Evolutionary conservation across 2,329 filamentous ascomycete species (phyloP).

Genomic region (Epichloe scottii): DNA sequence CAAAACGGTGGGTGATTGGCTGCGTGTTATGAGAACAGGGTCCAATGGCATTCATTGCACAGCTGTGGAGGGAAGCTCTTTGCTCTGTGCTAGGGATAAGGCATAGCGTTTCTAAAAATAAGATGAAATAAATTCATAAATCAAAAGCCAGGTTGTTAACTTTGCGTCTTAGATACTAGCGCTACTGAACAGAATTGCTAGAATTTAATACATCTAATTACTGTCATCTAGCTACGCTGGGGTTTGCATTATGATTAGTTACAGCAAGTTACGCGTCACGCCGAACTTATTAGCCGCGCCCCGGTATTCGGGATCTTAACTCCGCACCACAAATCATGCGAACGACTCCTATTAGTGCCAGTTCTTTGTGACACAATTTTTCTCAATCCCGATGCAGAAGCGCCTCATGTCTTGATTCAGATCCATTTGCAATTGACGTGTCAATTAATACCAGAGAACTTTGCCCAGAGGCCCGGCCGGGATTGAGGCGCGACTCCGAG

Average conservation of each 20-base stretch:
- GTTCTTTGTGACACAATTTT: background rate
- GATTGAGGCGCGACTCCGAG: background rate
- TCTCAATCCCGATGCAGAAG: background rate
- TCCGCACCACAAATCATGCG: background rate
- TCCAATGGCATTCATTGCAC: background rate
- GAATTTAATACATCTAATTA: background rate
- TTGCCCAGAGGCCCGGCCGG: background rate
- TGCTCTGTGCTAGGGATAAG: too few species aligned
- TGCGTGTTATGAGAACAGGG: background rate
- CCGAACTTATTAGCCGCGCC: background rate
- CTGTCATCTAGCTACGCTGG: too few species aligned
- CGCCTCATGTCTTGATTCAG: background rate
- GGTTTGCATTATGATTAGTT: too few species aligned
- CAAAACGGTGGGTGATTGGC: slow-evolving; percentile 3
- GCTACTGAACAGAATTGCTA: background rate
- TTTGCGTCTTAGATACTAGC: too few species aligned
- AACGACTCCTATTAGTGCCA: background rate
- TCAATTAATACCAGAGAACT: background rate
- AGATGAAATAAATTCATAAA: too few species aligned
- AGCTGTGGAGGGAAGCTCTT: background rate
- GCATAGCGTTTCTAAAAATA: too few species aligned
- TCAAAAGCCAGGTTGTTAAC: too few species aligned
- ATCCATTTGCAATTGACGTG: background rate
- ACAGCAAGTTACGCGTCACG: background rate
- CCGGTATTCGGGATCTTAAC: too few species aligned